These are phyloP conservation scores for Aegilops longissima DNA, from an alignment of 176 grass and related monocot species.

Conservation along the genomic window DNA sequence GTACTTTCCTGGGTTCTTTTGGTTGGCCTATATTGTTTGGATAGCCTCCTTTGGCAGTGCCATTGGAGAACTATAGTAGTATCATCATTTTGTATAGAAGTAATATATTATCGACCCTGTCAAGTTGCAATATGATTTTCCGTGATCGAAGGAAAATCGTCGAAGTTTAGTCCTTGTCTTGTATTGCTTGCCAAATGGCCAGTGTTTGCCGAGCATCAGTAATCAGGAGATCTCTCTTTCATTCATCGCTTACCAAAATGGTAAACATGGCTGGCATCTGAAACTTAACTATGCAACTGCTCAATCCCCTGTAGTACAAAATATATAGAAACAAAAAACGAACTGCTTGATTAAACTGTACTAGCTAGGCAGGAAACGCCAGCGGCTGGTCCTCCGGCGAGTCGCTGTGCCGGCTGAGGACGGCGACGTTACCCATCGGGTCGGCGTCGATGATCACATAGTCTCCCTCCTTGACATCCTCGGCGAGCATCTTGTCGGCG, in stretches of 20 bases:
- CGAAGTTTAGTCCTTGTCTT: too few relatives aligned
- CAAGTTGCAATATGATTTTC: neutral
- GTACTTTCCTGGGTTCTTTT: conserved; percentile 19
- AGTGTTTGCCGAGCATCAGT: neutral
- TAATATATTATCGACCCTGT: neutral
- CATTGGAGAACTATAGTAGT: neutral
- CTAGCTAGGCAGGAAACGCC: neutral
- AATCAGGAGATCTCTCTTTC: neutral
- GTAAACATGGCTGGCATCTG: neutral
- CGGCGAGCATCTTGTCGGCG: conserved; percentile 60
- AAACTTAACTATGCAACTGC: neutral
- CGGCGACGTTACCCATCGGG: conserved; percentile 49
- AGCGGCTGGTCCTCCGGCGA: conserved; percentile 31
- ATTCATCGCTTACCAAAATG: neutral
- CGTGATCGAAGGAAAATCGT: neutral
- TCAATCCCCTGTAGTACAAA: neutral
- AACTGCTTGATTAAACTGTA: neutral
- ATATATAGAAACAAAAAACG: neutral
- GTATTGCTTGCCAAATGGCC: too few relatives aligned
- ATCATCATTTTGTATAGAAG: conserved; percentile 2
- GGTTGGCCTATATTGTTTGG: neutral
- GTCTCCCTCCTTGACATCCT: conserved; percentile 71
- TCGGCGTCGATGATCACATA: conserved; percentile 72
- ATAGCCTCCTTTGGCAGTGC: neutral
- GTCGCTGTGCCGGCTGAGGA: conserved; percentile 49